Evolutionary conservation across 1,139 yeast genomes (phyloP).

Genomic region (Geotrichum citri-aurantii): DNA sequence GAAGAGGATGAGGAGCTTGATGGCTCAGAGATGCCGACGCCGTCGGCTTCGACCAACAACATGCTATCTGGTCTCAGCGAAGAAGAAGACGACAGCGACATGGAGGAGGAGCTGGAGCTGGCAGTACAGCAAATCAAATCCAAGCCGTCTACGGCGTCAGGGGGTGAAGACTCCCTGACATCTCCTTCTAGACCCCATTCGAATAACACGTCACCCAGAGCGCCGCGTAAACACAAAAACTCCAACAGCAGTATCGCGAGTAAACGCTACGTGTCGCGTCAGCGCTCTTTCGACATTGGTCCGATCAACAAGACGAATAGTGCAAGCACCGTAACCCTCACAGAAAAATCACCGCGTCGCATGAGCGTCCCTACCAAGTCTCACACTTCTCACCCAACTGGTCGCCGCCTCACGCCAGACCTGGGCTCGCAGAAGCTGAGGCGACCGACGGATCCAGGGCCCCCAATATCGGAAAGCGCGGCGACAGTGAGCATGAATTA

Average conservation of each 20-base stretch:
- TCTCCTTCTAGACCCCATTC: constrained; percentile 21
- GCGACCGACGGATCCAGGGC: constrained; percentile 12
- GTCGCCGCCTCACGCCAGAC: constrained; percentile 4
- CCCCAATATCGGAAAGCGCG: neutral
- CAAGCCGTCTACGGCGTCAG: constrained; percentile 20
- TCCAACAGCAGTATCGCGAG: constrained; percentile 8
- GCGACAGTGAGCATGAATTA: neutral
- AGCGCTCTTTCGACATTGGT: constrained; percentile 11
- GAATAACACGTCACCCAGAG: constrained; percentile 23
- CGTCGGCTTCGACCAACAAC: constrained; percentile 10
- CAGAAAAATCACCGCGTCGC: constrained; percentile 8
- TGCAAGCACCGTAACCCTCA: neutral
- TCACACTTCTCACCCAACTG: neutral
- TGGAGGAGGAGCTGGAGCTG: constrained; percentile 35
- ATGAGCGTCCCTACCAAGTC: constrained; percentile 15
- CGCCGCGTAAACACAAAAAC: constrained; percentile 12
- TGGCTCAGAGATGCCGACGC: neutral
- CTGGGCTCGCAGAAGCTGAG: neutral
- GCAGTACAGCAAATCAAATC: constrained; percentile 32
- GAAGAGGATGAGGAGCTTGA: constrained; percentile 2
- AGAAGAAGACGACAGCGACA: constrained; percentile 35
- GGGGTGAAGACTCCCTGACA: constrained; percentile 18
- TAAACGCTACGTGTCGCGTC: constrained; percentile 4
- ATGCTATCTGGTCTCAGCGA: constrained; percentile 24
- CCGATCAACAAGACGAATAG: neutral